Base-by-base conservation (phyloP, 345 rosid genomes). In the Microthlaspi erraticum region DNA sequence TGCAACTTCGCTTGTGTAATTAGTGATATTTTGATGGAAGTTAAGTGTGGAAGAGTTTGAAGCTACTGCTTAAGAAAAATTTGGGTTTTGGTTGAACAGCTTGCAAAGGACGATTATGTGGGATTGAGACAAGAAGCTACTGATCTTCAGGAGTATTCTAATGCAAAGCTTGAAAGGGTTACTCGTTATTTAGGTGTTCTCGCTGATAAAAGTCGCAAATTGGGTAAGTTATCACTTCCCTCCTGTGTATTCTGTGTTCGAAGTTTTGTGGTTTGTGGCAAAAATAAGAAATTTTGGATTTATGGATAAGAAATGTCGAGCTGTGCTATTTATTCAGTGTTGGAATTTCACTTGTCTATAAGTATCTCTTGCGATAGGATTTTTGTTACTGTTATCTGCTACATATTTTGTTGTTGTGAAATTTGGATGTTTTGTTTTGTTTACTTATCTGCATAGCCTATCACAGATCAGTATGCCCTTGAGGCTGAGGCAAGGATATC, bases 121-220 rank as follows among this genome's bases (percentile, higher is more conserved):
- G 93, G 76, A 68, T 60, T 94, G 88, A 87, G 92, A 76, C 97
- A 88, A 75, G 97, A 91, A 75, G 96, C 91, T 64, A 79, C 79
- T 77, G 95, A 91, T 83, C 79, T 91, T 73, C 96, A 88, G 75
- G 96, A 89, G 66, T 94, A 91, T 72, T 91, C 97, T 49, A 86
- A 84, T 81, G 97, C 95, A 41, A 94, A 89, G 80, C 95, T 94
- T 60, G 88, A 88, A 36, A 86, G 97, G 78, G 90, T 94, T 73
- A 88, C 97, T 12, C 96, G 99, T 38, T 94, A 88, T 79, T 81
- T 94, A 17, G 99, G 99, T 75, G 93, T 84, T 64, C 95, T 94
- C 45, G 97, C 97, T 20, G 88, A 85, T 31, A 94, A 88, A 77
- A 84, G 82, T 68, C 85, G 84, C 74, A 89, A 85, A 67, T 73